phyloP scores from a whole-genome alignment of 345 rosid species.

The Syzygium oleosum region DNA sequence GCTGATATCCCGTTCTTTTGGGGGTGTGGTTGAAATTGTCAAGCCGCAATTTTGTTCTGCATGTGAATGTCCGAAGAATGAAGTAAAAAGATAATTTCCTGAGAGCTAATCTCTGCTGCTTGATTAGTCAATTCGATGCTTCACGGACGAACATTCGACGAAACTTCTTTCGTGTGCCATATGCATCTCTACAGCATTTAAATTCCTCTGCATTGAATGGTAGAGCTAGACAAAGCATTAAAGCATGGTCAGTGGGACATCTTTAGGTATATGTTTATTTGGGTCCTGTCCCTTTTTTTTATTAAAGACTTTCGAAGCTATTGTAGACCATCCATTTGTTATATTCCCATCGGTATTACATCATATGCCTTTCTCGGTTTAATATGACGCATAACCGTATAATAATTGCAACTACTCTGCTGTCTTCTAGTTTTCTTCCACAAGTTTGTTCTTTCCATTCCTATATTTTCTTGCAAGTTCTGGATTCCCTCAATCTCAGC shows the following conservation, averaged over 20 bases:
- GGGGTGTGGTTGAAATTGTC: neutral
- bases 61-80: neutral
- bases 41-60: neutral
- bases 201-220: constrained; percentile 40
- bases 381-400: neutral
- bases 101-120: neutral
- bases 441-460: constrained; percentile 1
- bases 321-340: constrained; percentile 9
- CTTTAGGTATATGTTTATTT: constrained; percentile 23
- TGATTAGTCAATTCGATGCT: neutral
- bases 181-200: neutral
- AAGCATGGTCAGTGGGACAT: constrained; percentile 29
- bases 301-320: constrained; percentile 8
- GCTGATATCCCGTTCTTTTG: neutral
- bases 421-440: constrained; percentile 25
- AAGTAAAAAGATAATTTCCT: neutral
- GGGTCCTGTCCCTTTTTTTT: constrained; percentile 27
- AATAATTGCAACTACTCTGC: constrained; percentile 67
- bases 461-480: constrained; percentile 2
- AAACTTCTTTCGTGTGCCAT: neutral
- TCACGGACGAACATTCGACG: neutral
- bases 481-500: neutral
- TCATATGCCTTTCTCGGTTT: neutral
- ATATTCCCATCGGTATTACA: neutral
- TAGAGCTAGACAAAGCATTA: constrained; percentile 23